Percentiles rank a stretch among this genome's conserved stretches.
phyloP scores from a whole-genome alignment of 192 early-diverging fungal genomes.

The Linnemannia schmuckeri region DNA sequence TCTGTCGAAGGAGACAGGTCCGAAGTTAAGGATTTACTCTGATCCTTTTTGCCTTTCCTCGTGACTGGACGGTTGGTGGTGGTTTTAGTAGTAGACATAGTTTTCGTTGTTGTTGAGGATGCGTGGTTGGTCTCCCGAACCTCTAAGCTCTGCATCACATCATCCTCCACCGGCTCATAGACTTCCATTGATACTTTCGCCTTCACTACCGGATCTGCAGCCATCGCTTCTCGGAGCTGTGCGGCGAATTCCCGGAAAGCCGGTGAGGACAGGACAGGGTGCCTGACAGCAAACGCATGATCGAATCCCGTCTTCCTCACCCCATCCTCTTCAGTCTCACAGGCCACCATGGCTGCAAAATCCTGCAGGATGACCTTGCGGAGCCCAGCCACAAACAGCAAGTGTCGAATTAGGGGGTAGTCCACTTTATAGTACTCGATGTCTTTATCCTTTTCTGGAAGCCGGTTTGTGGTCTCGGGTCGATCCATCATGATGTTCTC shows the following conservation, averaged over 20 bases:
- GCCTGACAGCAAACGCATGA: not conserved
- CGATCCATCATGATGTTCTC: constrained; percentile 31
- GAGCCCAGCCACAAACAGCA: constrained; percentile 15
- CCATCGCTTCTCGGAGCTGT: not conserved
- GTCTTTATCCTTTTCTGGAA: not conserved
- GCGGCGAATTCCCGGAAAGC: not conserved
- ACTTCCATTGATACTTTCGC: not conserved
- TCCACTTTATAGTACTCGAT: not conserved
- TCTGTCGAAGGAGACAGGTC: not conserved
- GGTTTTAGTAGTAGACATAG: not conserved
- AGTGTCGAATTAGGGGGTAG: not conserved
- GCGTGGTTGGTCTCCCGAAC: not conserved
- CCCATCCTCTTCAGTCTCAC: not conserved
- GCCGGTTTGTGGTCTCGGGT: not conserved
- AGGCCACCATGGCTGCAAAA: constrained; percentile 3
- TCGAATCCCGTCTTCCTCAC: not conserved
- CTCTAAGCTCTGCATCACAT: not conserved
- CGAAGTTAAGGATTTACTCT: too few relatives aligned
- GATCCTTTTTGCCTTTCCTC: too few relatives aligned
- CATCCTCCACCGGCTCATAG: not conserved
- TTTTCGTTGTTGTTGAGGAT: not conserved
- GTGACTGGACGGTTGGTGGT: too few relatives aligned
- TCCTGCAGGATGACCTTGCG: constrained; percentile 27
- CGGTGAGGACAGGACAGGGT: not conserved
- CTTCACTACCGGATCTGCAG: not conserved